Conservation (phyloP, 495 filamentous ascomycete genomes). For the Neurospora sp. region DNA sequence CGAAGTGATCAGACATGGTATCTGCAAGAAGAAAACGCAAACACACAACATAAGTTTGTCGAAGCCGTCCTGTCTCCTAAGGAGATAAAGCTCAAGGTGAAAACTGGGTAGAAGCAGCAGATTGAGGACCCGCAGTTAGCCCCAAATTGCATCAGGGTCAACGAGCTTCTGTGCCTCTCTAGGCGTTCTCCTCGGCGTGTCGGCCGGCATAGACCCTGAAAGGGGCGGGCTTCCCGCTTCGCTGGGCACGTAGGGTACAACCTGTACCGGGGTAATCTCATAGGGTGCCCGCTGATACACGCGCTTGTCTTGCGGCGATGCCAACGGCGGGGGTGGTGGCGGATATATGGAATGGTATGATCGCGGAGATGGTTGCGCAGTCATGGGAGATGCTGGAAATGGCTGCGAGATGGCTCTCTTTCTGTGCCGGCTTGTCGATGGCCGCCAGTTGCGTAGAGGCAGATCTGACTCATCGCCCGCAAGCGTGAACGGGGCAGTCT, state of each 20-base stretch:
- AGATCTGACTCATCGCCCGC: neutral
- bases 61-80: neutral
- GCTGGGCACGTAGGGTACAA: slow-evolving; percentile 5
- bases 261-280: slow-evolving; percentile 1
- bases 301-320: slow-evolving; percentile 9
- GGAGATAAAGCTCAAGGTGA: neutral
- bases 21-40: neutral
- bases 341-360: neutral
- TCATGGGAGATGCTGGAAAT: neutral
- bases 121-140: neutral
- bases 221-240: neutral
- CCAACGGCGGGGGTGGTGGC: neutral
- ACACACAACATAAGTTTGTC: neutral
- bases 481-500: slow-evolving; percentile 16
- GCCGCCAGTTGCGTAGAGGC: neutral
- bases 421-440: neutral
- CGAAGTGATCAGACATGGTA: neutral
- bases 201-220: neutral
- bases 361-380: neutral
- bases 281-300: slow-evolving; percentile 11
- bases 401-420: slow-evolving; percentile 6
- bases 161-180: slow-evolving; percentile 6
- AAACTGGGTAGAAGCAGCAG: neutral
- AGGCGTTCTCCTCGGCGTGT: slow-evolving; percentile 2
- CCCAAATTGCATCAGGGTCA: slow-evolving; percentile 10